Percentiles rank a stretch among this genome's conserved stretches.
Evolutionary conservation across 192 early-diverging fungal species (phyloP).

Genomic region (Coemansia sp.): DNA sequence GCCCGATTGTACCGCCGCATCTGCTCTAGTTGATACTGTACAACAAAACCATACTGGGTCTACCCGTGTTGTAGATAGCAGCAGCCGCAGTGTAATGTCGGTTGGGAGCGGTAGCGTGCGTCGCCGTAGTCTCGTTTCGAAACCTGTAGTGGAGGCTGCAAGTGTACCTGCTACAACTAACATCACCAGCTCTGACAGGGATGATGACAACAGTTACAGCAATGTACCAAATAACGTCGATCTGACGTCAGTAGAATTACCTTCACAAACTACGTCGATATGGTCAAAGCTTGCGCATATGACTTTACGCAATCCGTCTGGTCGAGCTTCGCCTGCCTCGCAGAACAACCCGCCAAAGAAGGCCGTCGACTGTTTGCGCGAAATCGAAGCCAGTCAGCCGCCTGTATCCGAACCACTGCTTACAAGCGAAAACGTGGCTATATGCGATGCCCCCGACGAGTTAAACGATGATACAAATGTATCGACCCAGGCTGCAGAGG

Average conservation of each 20-base stretch:
- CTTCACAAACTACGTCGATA: neutral
- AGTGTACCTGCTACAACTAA: too few species aligned
- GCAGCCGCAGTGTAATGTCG: too few species aligned
- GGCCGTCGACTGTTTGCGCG: constrained; percentile 3
- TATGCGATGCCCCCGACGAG: neutral
- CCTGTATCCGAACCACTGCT: neutral
- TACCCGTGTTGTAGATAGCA: too few species aligned
- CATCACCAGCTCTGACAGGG: too few species aligned
- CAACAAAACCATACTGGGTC: too few species aligned
- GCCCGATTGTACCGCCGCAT: neutral
- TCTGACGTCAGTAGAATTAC: neutral
- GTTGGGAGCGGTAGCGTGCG: too few species aligned
- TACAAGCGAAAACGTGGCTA: neutral
- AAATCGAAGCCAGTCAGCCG: constrained; percentile 8
- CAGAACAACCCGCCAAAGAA: neutral
- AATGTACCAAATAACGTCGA: neutral
- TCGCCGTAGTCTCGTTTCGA: too few species aligned
- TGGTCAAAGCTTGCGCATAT: neutral
- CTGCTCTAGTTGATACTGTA: neutral
- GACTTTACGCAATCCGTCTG: neutral
- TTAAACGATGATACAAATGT: too few species aligned
- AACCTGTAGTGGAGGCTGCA: too few species aligned
- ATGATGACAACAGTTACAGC: too few species aligned
- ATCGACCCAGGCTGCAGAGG: too few species aligned
- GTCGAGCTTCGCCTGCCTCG: too few species aligned